Conservation (phyloP, 1,284 basidiomycete genomes). For the Puccinia polysora region DNA sequence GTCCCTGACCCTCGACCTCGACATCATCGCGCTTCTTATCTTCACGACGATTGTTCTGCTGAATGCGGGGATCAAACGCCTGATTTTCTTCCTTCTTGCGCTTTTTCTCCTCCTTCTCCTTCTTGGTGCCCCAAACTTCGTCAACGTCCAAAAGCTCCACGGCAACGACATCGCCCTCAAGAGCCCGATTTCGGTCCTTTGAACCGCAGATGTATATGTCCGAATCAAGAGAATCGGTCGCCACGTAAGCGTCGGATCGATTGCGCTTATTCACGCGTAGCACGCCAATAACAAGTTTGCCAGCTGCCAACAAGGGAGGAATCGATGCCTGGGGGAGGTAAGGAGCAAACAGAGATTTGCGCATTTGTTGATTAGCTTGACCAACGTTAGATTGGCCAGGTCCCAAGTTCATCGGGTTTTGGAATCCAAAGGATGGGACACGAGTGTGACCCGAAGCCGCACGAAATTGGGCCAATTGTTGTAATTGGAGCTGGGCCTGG, state of each 20-base stretch:
- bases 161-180: slow-evolving; percentile 97
- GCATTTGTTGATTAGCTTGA: slow-evolving; percentile 66
- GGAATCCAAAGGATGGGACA: slow-evolving; percentile 95
- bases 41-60: slow-evolving; percentile 68
- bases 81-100: slow-evolving; percentile 98
- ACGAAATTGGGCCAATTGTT: slow-evolving; percentile 93
- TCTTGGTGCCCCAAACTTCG: slow-evolving; percentile 98
- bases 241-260: slow-evolving; percentile 96
- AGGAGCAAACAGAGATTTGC: slow-evolving; percentile 97
- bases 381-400: slow-evolving; percentile 68
- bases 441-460: slow-evolving; percentile 92
- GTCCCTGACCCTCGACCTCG: slow-evolving; percentile 95
- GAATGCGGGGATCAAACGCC: slow-evolving; percentile 72
- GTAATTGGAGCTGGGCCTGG: slow-evolving; percentile 76
- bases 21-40: slow-evolving; percentile 99
- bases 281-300: slow-evolving; percentile 95
- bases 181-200: slow-evolving; percentile 95
- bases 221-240: slow-evolving; percentile 96
- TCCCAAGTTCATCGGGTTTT: slow-evolving; percentile 86
- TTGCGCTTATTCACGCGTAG: slow-evolving; percentile 98
- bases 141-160: slow-evolving; percentile 94
- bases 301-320: slow-evolving; percentile 92
- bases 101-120: slow-evolving; percentile 99
- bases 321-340: slow-evolving; percentile 97
- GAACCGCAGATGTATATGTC: slow-evolving; percentile 89